Evolutionary conservation across 2,329 filamentous ascomycete genomes (phyloP), one percentile per base, ranked within the genome.

Genomic region (Ciborinia camelliae): DNA sequence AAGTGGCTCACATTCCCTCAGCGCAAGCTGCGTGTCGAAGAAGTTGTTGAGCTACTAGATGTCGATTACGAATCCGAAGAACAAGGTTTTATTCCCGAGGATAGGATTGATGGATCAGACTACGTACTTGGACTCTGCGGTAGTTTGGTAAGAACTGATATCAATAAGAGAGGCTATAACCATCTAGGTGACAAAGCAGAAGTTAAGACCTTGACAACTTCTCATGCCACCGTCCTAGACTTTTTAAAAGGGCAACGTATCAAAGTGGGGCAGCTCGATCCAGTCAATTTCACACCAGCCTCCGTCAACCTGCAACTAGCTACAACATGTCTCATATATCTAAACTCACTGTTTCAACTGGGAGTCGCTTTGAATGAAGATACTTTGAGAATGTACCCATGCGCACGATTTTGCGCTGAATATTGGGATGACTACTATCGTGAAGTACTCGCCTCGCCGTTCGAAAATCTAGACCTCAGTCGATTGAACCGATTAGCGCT

Each of bases 321-420:
- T 15, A 20, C n/a, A n/a, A 37, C 51, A 37, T 53, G 30, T n/a
- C 51, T 37, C n/a, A 20, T 14, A 35, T 53, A 53, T 23, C 14
- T 37, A 5, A 12, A 35, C 37, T 53, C 51, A 18, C 6, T 37
- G 15, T 37, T 53, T 18, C 28, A 53, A 37, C 51, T 53, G 10
- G 51, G 23, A 7, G 20, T 18, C 51, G 12, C 14, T 8, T 20
- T 53, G 28, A n/a, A 37, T n/a, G n/a, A 53, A n/a, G 30, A 53
- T 12, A 53, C 15, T 9, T 35, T 53, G 14, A 35, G 9, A 6
- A 20, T n/a, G 32, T 53, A 39, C 30, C 51, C 51, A 53, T 53
- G 28, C 30, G 51, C 51, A 53, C 51, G 51, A 9, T 20, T 37
- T 37, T 53, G 51, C 18, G 51, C 51, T n/a, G 51, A 53, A n/a